These are phyloP conservation scores for Mycosarcoma maydis DNA, from an alignment of 1,284 basidiomycete genomes.

Conservation along the genomic window DNA sequence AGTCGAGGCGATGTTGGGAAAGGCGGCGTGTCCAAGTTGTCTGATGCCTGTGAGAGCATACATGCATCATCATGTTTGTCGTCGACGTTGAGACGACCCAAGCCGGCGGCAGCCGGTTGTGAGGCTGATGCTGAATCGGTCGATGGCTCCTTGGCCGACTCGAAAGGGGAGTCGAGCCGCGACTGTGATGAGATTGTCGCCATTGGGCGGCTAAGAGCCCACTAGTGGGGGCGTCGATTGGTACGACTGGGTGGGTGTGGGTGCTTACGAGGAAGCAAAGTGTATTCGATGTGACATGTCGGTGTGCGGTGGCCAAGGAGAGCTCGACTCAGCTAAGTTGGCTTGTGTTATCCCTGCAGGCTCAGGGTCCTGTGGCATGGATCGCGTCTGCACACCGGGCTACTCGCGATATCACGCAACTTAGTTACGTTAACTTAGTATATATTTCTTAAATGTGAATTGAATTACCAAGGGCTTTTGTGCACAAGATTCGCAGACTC, in stretches of 20 bases:
- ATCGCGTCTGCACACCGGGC: no score
- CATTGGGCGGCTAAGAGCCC: no score
- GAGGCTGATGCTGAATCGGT: neutral
- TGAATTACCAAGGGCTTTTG: no score
- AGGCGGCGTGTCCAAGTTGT: slow-evolving; percentile 20
- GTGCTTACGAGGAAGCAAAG: neutral
- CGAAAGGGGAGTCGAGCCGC: neutral
- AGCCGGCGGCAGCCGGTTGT: neutral
- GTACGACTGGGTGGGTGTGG: neutral
- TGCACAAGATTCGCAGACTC: no score
- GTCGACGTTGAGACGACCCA: slow-evolving; percentile 4
- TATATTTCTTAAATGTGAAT: no score
- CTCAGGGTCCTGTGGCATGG: no score
- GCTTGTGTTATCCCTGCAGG: no score
- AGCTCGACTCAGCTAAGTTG: no score
- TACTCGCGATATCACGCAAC: no score
- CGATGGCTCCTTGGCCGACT: neutral
- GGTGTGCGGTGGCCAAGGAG: no score
- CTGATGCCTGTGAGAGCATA: neutral
- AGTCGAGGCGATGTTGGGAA: slow-evolving; percentile 39
- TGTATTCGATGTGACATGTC: neutral
- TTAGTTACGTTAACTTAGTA: no score
- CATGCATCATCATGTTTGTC: slow-evolving; percentile 1
- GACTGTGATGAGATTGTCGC: neutral
- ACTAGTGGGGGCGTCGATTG: neutral